A percentile compares a stretch with the other conserved stretches of the same genome.
These are phyloP conservation scores for Didymella arachidicola DNA, from an alignment of 2,329 filamentous ascomycete species.

Conservation along the genomic window DNA sequence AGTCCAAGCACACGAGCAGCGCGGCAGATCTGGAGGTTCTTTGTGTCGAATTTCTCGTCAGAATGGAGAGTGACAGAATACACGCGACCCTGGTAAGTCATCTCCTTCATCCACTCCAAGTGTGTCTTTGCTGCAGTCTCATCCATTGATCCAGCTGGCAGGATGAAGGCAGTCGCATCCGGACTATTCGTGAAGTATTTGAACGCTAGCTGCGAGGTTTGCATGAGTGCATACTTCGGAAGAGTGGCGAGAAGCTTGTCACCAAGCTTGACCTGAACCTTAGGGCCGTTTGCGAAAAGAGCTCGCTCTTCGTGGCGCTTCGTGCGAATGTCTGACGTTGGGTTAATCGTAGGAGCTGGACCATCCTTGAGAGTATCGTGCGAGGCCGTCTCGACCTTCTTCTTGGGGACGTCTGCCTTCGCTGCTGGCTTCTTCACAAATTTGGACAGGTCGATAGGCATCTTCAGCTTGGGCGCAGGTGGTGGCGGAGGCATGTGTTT, in stretches of 20 bases:
- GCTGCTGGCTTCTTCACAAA: conserved; percentile 27
- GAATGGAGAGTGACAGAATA: conserved; percentile 35
- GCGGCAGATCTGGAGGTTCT: conserved; percentile 37
- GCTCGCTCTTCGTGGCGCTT: conserved; percentile 33
- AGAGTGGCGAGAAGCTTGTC: conserved; percentile 21
- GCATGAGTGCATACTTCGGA: conserved; percentile 40
- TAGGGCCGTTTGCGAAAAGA: conserved; percentile 32
- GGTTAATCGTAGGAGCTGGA: conserved; percentile 22
- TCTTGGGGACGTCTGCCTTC: not conserved
- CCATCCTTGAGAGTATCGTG: conserved; percentile 12
- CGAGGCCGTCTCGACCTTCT: not conserved
- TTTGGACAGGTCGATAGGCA: conserved; percentile 34
- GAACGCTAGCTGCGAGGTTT: conserved; percentile 34
- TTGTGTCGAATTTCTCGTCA: conserved; percentile 24
- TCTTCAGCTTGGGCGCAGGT: conserved; percentile 31
- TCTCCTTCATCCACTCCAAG: conserved; percentile 38
- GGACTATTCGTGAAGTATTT: conserved; percentile 32
- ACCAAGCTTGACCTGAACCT: conserved; percentile 32
- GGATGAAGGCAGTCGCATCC: conserved; percentile 19
- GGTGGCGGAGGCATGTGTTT: conserved; percentile 31
- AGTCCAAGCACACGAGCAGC: conserved; percentile 37
- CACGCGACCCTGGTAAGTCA: conserved; percentile 31
- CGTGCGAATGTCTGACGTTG: conserved; percentile 29
- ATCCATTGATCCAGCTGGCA: conserved; percentile 31
- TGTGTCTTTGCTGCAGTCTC: conserved; percentile 25